These are phyloP conservation scores for Halteria grandinella DNA, from an alignment of 73 alveolate species.

Conservation along the genomic window DNA sequence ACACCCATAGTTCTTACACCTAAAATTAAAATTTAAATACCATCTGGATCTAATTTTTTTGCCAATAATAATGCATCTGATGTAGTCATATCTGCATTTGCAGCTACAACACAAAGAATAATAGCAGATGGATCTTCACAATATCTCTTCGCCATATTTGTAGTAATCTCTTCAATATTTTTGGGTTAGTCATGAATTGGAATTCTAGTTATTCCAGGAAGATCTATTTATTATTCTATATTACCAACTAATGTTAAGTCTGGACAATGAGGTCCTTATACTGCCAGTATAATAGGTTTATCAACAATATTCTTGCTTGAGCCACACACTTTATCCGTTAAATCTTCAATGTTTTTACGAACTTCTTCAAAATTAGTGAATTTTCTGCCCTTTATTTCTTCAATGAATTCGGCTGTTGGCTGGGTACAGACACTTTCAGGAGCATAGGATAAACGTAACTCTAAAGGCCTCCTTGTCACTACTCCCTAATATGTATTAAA, in stretches of 20 bases:
- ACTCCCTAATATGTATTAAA: conserved; percentile 84
- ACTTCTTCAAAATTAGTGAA: conserved; percentile 94
- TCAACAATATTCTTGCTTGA: conserved; percentile 89
- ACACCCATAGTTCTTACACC: conserved; percentile 96
- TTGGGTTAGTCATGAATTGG: conserved; percentile 86
- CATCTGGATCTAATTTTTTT: conserved; percentile 86
- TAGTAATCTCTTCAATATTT: conserved; percentile 89
- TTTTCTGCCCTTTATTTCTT: conserved; percentile 86
- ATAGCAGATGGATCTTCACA: conserved; percentile 87
- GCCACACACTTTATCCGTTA: conserved; percentile 90
- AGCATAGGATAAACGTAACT: conserved; percentile 75
- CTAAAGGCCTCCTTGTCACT: conserved; percentile 91
- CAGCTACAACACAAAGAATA: conserved; percentile 92
- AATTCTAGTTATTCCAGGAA: conserved; percentile 99
- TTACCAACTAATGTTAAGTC: conserved; percentile 97
- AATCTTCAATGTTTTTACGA: conserved; percentile 75
- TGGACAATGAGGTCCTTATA: conserved; percentile 96
- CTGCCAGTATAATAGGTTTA: conserved; percentile 94
- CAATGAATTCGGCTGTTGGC: conserved; percentile 96
- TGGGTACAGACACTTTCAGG: conserved; percentile 47
- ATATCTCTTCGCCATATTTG: conserved; percentile 93
- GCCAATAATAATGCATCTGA: conserved; percentile 95
- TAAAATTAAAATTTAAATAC: no score
- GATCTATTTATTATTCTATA: no score
- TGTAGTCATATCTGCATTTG: conserved; percentile 95